Evolutionary conservation across 2,329 filamentous ascomycete species (phyloP).

Genomic region (Thermothelomyces thermophilus): DNA sequence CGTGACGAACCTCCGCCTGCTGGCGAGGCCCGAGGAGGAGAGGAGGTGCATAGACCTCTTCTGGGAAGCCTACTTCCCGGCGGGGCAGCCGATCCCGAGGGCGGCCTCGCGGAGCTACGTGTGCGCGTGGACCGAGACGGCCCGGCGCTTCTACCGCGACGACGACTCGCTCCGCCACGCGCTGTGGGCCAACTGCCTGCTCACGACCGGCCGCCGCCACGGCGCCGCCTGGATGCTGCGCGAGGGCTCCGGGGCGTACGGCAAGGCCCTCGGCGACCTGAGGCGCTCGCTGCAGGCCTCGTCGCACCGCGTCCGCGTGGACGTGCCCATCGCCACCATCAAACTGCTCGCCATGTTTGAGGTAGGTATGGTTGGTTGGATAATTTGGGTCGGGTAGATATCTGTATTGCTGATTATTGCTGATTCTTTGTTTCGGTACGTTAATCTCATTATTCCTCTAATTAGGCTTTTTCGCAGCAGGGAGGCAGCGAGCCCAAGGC

Average conservation of each 20-base stretch:
- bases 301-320: neutral
- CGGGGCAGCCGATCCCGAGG: constrained; percentile 9
- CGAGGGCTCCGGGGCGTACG: constrained; percentile 7
- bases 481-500: neutral
- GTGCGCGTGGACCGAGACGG: constrained; percentile 16
- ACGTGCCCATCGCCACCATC: constrained; percentile 11
- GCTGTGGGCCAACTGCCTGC: constrained; percentile 16
- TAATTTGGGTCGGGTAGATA: too few relatives aligned
- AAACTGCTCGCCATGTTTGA: constrained; percentile 19
- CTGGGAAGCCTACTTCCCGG: constrained; percentile 19
- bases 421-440: too few relatives aligned
- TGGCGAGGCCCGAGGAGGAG: constrained; percentile 7
- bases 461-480: neutral
- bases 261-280: constrained; percentile 6
- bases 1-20: neutral
- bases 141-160: constrained; percentile 1
- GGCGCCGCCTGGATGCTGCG: constrained; percentile 8
- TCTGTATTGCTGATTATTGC: too few relatives aligned
- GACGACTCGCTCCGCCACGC: constrained; percentile 13
- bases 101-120: constrained; percentile 9
- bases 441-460: too few relatives aligned
- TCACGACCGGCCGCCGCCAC: neutral
- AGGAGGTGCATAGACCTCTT: constrained; percentile 15
- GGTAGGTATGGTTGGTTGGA: neutral
- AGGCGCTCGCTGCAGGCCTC: constrained; percentile 7